Conservation (phyloP, 2,329 filamentous ascomycete genomes). For the Nemania bipapillata region DNA sequence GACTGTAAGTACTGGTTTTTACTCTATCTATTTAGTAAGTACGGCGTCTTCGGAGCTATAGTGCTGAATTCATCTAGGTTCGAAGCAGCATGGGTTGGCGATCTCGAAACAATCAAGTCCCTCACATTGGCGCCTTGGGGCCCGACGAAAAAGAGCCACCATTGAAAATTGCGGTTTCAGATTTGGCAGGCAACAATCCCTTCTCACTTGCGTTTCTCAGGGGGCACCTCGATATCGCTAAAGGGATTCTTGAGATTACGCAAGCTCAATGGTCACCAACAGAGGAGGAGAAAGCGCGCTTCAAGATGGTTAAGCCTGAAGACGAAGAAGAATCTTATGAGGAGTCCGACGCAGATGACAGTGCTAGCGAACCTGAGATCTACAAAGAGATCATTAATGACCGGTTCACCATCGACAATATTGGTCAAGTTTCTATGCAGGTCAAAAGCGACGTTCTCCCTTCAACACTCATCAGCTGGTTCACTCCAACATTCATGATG, state of each 20-base stretch:
- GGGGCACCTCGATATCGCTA: constrained; percentile 72
- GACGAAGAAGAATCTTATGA: constrained; percentile 52
- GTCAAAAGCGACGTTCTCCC: constrained; percentile 73
- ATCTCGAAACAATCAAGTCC: constrained; percentile 72
- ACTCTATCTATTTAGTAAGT: constrained; percentile 26
- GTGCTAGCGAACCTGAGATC: constrained; percentile 57
- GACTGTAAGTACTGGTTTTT: constrained; percentile 64
- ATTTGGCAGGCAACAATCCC: constrained; percentile 64
- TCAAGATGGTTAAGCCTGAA: constrained; percentile 57
- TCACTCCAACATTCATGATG: constrained; percentile 52
- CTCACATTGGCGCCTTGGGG: constrained; percentile 72
- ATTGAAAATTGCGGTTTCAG: constrained; percentile 70
- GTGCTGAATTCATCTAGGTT: constrained; percentile 60
- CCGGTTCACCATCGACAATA: constrained; percentile 78
- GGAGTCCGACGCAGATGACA: constrained; percentile 52
- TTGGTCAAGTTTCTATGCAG: constrained; percentile 74
- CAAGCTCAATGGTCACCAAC: constrained; percentile 73
- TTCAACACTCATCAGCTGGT: constrained; percentile 60
- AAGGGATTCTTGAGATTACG: constrained; percentile 74
- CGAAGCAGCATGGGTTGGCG: constrained; percentile 78
- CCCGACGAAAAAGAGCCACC: constrained; percentile 64
- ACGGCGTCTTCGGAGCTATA: background rate
- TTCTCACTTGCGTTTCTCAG: constrained; percentile 75
- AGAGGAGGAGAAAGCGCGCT: constrained; percentile 63
- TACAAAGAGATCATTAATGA: constrained; percentile 69